phyloP scores from a whole-genome alignment of 208 protist species.

The Novymonas esmeraldas region DNA sequence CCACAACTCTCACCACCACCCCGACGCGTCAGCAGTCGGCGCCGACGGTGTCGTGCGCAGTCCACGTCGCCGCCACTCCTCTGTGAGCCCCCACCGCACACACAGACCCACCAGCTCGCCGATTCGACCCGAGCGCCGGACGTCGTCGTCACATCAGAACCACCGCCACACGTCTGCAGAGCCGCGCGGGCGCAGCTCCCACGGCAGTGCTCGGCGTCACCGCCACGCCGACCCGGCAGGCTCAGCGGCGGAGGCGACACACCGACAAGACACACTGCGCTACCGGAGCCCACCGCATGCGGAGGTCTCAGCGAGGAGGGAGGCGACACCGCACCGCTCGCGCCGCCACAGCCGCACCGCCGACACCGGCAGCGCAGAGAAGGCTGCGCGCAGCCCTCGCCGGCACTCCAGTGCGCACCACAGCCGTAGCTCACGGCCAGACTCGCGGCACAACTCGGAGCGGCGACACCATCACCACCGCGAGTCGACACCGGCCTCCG shows the following conservation, averaged over 20 bases:
- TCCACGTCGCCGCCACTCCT: conserved; percentile 4
- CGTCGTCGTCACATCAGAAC: conserved; percentile 13
- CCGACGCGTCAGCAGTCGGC: background rate
- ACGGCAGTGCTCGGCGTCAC: conserved; percentile 13
- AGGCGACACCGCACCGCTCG: conserved; percentile 12
- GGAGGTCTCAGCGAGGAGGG: background rate
- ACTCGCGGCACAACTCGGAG: conserved; percentile 21
- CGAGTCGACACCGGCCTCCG: conserved; percentile 2
- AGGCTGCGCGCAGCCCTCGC: conserved; percentile 3
- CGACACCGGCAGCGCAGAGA: conserved; percentile 4
- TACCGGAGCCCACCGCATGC: conserved; percentile 18
- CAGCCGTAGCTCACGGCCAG: conserved; percentile 14
- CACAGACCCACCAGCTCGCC: conserved; percentile 16
- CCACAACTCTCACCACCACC: conserved; percentile 24
- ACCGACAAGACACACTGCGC: conserved; percentile 31
- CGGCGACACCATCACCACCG: conserved; percentile 14
- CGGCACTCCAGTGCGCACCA: conserved; percentile 21
- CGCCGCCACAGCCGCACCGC: conserved; percentile 8
- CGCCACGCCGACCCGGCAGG: conserved; percentile 8
- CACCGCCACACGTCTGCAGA: conserved; percentile 15
- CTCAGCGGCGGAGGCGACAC: conserved; percentile 10
- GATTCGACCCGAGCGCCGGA: conserved; percentile 21
- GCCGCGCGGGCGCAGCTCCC: conserved; percentile 12
- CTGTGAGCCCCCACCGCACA: conserved; percentile 13
- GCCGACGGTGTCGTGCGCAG: conserved; percentile 25